Percentiles rank a stretch among this genome's conserved stretches.
Conservation (phyloP, 192 early-diverging fungal genomes). For the Paraglomus brasilianum region DNA sequence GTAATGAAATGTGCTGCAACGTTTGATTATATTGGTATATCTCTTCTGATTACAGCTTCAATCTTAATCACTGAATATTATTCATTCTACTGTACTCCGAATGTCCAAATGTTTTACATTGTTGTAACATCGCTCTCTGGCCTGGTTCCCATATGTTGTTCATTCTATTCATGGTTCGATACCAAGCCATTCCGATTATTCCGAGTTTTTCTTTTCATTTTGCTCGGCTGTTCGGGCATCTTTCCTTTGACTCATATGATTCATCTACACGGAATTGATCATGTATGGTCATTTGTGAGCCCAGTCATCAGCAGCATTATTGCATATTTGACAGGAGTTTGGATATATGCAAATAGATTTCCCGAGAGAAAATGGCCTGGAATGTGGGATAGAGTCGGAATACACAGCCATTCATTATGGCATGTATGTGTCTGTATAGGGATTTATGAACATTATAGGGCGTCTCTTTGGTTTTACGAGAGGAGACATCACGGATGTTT, state of each 20-base stretch:
- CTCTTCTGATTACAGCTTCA: slow-evolving; percentile 60
- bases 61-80: slow-evolving; percentile 59
- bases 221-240: slow-evolving; percentile 49
- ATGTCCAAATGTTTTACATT: slow-evolving; percentile 47
- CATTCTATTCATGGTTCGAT: slow-evolving; percentile 56
- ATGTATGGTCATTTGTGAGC: slow-evolving; percentile 47
- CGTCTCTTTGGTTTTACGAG: slow-evolving; percentile 31
- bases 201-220: slow-evolving; percentile 56
- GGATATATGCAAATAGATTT: slow-evolving; percentile 61
- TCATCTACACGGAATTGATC: slow-evolving; percentile 41
- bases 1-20: slow-evolving; percentile 55
- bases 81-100: slow-evolving; percentile 53
- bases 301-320: slow-evolving; percentile 50
- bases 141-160: slow-evolving; percentile 31
- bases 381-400: slow-evolving; percentile 54
- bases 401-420: slow-evolving; percentile 61
- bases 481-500: neutral
- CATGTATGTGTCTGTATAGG: slow-evolving; percentile 62
- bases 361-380: slow-evolving; percentile 64
- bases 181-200: slow-evolving; percentile 49
- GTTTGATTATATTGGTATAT: slow-evolving; percentile 65
- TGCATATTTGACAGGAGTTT: slow-evolving; percentile 57
- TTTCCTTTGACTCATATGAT: slow-evolving; percentile 54
- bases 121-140: slow-evolving; percentile 49
- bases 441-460: slow-evolving; percentile 62